Percentiles rank a stretch among this genome's conserved stretches.
Evolutionary conservation across 2,329 filamentous ascomycete species (phyloP).

Genomic region (Hypomyces perniciosus): DNA sequence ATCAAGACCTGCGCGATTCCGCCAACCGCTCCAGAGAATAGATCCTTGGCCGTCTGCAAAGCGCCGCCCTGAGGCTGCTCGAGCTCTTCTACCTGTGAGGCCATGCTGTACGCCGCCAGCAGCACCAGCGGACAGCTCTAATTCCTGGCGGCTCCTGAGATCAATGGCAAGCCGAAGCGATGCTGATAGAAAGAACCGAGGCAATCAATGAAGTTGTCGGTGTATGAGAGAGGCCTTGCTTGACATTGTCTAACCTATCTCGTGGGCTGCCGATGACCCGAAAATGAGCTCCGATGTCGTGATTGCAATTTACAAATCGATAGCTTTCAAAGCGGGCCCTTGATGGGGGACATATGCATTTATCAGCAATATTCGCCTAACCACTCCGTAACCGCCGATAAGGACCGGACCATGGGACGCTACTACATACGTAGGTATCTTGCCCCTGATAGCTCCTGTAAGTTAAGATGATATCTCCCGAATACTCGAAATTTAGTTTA

Average conservation of each 20-base stretch:
- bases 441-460: too few species aligned
- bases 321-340: neutral
- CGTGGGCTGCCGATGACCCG: constrained; percentile 14
- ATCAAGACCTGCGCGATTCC: constrained; percentile 91
- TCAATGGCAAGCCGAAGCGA: constrained; percentile 8
- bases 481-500: too few species aligned
- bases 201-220: constrained; percentile 23
- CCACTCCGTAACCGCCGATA: too few species aligned
- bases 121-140: too few species aligned
- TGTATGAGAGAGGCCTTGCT: neutral
- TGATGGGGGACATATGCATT: too few species aligned
- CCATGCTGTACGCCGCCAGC: too few species aligned
- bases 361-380: neutral
- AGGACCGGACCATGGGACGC: too few species aligned
- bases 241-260: neutral
- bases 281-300: constrained; percentile 19
- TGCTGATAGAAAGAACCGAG: constrained; percentile 19
- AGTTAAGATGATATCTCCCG: too few species aligned
- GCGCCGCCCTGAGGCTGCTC: constrained; percentile 31
- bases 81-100: constrained; percentile 24
- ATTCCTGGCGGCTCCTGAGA: too few species aligned
- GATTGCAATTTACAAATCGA: constrained; percentile 7
- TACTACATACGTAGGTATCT: too few species aligned
- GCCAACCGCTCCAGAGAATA: constrained; percentile 84
- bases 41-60: constrained; percentile 72